phyloP scores from a whole-genome alignment of 441 rosid species.

The Capsella rubella region DNA sequence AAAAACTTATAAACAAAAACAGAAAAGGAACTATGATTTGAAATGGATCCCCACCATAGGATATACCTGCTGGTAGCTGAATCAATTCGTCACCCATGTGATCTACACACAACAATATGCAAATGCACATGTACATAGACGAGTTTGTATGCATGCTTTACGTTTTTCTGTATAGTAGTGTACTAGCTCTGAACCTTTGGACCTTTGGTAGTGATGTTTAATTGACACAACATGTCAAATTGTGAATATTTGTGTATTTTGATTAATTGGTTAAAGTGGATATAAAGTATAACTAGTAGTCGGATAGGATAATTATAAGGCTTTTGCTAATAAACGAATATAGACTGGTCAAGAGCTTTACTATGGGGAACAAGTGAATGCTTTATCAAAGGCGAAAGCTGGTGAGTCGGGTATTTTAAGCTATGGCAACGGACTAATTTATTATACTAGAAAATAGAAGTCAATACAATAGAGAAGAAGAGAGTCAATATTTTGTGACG shows the following conservation, averaged over 20 bases:
- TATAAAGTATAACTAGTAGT: not conserved
- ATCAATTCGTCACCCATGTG: conserved; percentile 6
- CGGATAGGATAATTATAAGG: not conserved
- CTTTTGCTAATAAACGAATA: not conserved
- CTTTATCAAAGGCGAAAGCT: not conserved
- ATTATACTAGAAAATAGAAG: not conserved
- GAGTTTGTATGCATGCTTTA: not conserved
- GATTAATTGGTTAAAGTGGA: conserved; percentile 3
- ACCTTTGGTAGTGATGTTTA: no score
- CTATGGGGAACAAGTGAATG: not conserved
- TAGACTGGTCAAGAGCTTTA: not conserved
- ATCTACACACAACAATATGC: conserved; percentile 5
- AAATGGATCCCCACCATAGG: conserved; percentile 32
- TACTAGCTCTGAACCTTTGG: not conserved
- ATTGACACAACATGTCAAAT: not conserved
- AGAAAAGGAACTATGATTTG: conserved; percentile 31
- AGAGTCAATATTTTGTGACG: conserved; percentile 24
- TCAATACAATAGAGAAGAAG: not conserved
- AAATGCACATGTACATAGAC: not conserved
- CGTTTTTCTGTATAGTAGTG: not conserved
- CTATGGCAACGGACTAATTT: not conserved
- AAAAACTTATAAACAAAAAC: conserved; percentile 6
- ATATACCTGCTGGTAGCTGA: not conserved
- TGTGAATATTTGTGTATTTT: not conserved
- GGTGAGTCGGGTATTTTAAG: conserved; percentile 2